These are phyloP conservation scores for Trichoderma afroharzianum DNA, from an alignment of 2,329 filamentous ascomycete genomes.

Conservation along the genomic window DNA sequence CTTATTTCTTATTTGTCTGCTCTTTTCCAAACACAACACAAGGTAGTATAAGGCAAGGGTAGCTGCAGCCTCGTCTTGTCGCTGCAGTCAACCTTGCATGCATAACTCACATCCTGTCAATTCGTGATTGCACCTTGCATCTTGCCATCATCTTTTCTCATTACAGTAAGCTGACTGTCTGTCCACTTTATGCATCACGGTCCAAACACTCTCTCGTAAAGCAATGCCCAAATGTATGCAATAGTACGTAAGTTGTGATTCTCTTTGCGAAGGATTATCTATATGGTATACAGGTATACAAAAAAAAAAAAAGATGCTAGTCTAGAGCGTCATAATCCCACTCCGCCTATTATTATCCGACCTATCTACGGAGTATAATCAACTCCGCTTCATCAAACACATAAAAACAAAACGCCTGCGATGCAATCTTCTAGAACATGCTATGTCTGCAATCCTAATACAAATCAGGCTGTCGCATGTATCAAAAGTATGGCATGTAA, in stretches of 20 bases:
- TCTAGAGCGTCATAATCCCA: neutral
- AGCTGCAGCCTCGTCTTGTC: neutral
- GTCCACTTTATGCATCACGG: neutral
- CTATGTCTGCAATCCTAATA: neutral
- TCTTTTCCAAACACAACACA: neutral
- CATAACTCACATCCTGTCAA: neutral
- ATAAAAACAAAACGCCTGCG: neutral
- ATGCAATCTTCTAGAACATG: slow-evolving; percentile 1
- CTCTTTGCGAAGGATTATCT: neutral
- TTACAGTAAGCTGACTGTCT: slow-evolving; percentile 1
- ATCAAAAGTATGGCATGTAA: neutral
- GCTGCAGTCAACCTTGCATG: neutral
- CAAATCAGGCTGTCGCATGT: neutral
- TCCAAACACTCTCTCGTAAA: neutral
- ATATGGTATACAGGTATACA: slow-evolving; percentile 3
- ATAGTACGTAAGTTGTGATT: neutral
- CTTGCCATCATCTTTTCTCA: neutral
- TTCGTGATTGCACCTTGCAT: neutral
- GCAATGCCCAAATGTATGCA: neutral
- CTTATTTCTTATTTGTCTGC: neutral
- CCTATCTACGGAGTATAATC: neutral
- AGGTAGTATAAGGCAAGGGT: neutral
- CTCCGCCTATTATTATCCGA: neutral
- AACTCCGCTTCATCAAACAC: neutral
- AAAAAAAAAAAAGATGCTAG: neutral